These are phyloP conservation scores for Nigrograna mackinnonii DNA, from an alignment of 2,329 filamentous ascomycete species.

Conservation along the genomic window DNA sequence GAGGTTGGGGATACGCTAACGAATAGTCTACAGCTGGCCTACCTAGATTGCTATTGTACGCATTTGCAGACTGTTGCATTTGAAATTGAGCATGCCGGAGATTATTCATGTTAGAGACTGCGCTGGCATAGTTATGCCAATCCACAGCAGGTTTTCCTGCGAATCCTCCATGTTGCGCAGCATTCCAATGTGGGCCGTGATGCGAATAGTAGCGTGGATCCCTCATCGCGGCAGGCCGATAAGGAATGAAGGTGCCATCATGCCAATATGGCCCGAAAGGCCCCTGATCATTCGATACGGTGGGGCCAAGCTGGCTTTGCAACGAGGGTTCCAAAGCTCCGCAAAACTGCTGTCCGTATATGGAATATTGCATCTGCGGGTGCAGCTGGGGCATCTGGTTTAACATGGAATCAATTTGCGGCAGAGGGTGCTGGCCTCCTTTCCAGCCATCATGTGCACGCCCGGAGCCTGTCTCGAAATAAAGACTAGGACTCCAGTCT, in stretches of 20 bases:
- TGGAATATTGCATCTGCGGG: conserved; percentile 54
- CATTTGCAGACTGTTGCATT: conserved; percentile 24
- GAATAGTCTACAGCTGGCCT: conserved; percentile 27
- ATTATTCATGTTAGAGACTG: conserved; percentile 24
- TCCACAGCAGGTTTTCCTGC: neutral
- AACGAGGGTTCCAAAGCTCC: conserved; percentile 35
- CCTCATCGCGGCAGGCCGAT: conserved; percentile 43
- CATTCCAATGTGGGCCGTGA: conserved; percentile 30
- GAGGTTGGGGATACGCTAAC: conserved; percentile 24
- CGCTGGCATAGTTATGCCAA: conserved; percentile 27
- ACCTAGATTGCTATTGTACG: conserved; percentile 22
- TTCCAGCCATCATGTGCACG: conserved; percentile 41
- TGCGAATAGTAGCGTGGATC: conserved; percentile 42
- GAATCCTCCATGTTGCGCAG: conserved; percentile 32
- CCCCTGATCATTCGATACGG: conserved; percentile 44
- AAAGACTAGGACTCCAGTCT: conserved; percentile 39
- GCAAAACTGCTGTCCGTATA: conserved; percentile 36
- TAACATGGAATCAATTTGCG: conserved; percentile 64
- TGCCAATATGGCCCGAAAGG: conserved; percentile 47
- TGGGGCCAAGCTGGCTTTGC: conserved; percentile 40
- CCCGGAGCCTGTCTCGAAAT: conserved; percentile 40
- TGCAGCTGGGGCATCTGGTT: conserved; percentile 64
- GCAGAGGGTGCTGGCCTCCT: conserved; percentile 47
- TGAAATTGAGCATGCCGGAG: conserved; percentile 30
- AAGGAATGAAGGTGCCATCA: conserved; percentile 44